These are phyloP conservation scores for Bauhinia variegata DNA, from an alignment of 306 rosid genomes.

Conservation along the genomic window DNA sequence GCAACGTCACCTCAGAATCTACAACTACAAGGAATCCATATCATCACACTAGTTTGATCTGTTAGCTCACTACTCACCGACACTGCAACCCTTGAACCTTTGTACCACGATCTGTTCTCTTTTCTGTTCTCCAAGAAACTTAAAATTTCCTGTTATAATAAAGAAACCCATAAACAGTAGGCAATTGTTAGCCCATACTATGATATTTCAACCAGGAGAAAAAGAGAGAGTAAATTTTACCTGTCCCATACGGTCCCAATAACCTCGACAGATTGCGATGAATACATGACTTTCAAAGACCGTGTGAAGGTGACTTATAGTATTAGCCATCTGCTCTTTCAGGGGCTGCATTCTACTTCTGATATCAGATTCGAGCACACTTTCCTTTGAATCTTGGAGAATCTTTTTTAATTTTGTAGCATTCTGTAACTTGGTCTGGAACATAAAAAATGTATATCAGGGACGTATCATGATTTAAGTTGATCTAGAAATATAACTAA, in stretches of 20 bases:
- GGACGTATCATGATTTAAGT: constrained; percentile 8
- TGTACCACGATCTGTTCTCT: constrained; percentile 94
- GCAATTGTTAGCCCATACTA: constrained; percentile 11
- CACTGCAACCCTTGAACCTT: constrained; percentile 84
- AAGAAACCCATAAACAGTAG: constrained; percentile 6
- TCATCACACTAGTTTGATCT: not conserved
- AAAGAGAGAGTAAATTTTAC: constrained; percentile 46
- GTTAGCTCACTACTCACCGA: constrained; percentile 59
- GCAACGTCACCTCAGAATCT: constrained; percentile 6
- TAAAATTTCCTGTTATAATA: constrained; percentile 71
- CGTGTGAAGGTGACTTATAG: constrained; percentile 73
- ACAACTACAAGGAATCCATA: not conserved
- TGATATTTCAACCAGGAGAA: not conserved
- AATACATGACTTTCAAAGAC: constrained; percentile 77
- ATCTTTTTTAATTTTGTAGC: constrained; percentile 88
- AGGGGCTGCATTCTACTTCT: constrained; percentile 80
- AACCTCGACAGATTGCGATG: constrained; percentile 81
- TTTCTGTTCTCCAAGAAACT: constrained; percentile 94
- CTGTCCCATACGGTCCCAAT: constrained; percentile 98
- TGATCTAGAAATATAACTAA: not conserved
- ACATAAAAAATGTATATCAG: too few relatives aligned
- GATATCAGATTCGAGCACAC: constrained; percentile 78
- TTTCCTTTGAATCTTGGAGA: constrained; percentile 93
- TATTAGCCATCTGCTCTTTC: constrained; percentile 69
- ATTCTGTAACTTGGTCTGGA: constrained; percentile 82